Evolutionary conservation across 805 yeast genomes (phyloP), one percentile per base, ranked within the genome.

Genomic region (Starmerella floricola): DNA sequence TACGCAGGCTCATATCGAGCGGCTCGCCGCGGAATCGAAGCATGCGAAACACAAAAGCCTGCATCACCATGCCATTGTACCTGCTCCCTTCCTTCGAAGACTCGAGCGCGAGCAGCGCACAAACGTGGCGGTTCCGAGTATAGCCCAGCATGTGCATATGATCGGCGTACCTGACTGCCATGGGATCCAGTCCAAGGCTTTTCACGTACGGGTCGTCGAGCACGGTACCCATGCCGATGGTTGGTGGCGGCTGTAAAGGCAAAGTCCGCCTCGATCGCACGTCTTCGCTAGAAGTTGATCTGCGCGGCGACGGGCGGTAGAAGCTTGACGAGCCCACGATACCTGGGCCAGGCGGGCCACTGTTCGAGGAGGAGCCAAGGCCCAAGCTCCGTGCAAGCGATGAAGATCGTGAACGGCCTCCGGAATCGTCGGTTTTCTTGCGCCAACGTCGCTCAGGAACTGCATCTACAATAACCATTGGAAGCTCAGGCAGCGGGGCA

Each of bases 1-100:
- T 72, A 32, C 87, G 61, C 39, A 81, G 57, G 0, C 87, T 68
- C 45, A 81, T 62, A 52, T 81, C 91, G 15, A 81, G 52, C 0
- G 91, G 81, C 47, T 72, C 73, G 20, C 62, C 63, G 2, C 51
- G 34, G 44, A 80, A 76, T 40, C 72, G 64, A 51, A 76, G 76
- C 36, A 57, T 62, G 13, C 58, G 47, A 32, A 62, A 30, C 12
- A 53, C 36, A 27, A 44, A 49, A 6, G 54, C 49, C 36, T 38
- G 46, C 52, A 54, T 47, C 11, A 48, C 56, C 48, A 38, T 42
- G 26, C 17, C 27, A 47, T 43, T 46, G 42, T 40, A 48, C 17
- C 16, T 18, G 10, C 16, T 11, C 3, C 38, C 42, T 11, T 47
- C 48, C 8, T 36, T 20, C 32, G 38, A 28, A 19, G 31, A 8